These are phyloP conservation scores for Tolypocladium paradoxum DNA, from an alignment of 2,329 filamentous ascomycete genomes.

Conservation along the genomic window DNA sequence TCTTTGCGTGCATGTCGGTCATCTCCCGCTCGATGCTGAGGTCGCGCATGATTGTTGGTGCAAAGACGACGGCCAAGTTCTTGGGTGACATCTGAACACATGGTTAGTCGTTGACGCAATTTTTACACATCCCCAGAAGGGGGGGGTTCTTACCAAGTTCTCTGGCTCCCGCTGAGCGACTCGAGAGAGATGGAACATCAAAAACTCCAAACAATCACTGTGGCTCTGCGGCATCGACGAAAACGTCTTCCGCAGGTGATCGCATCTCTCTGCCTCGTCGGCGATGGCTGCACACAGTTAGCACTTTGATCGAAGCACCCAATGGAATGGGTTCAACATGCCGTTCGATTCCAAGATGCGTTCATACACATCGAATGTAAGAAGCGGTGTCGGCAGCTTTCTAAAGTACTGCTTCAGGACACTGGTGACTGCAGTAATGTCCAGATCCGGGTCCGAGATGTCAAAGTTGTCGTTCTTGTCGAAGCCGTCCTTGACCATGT, in stretches of 20 bases:
- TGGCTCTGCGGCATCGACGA: conserved; percentile 73
- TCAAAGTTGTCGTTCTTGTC: conserved; percentile 79
- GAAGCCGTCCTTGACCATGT: conserved; percentile 82
- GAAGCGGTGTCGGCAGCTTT: conserved; percentile 76
- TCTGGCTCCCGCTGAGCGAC: conserved; percentile 75
- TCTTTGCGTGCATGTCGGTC: conserved; percentile 91
- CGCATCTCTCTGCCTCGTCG: conserved; percentile 56
- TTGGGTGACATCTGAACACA: conserved; percentile 73
- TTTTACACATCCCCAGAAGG: no score
- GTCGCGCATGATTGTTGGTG: conserved; percentile 93
- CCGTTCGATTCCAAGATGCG: conserved; percentile 70
- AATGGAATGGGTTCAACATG: conserved; percentile 29
- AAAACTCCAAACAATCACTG: conserved; percentile 80
- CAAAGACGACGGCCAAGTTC: conserved; percentile 94
- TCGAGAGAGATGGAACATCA: conserved; percentile 84
- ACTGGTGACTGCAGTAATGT: conserved; percentile 93
- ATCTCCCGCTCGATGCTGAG: conserved; percentile 85
- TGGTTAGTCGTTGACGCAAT: conserved; percentile 8
- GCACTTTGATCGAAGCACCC: neutral
- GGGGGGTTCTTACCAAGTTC: conserved; percentile 54
- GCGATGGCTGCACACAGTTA: conserved; percentile 40
- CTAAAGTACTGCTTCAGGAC: conserved; percentile 97
- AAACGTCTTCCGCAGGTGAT: conserved; percentile 62
- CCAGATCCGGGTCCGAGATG: conserved; percentile 84
- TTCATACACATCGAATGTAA: conserved; percentile 91